Conservation (phyloP, 2,329 filamentous ascomycete genomes). For the Fusarium subtropicale region DNA sequence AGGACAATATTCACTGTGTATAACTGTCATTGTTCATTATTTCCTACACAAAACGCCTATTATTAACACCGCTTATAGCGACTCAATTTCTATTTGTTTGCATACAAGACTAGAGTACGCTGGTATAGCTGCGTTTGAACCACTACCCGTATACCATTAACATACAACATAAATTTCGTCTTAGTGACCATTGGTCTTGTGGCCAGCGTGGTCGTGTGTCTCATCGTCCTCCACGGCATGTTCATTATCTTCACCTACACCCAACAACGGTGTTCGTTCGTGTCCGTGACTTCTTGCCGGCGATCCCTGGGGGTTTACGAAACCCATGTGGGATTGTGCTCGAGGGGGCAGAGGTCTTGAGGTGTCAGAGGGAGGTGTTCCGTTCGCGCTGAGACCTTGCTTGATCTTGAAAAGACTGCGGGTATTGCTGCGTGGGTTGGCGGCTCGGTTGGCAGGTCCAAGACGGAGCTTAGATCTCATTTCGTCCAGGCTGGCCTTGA, state of each 20-base stretch:
- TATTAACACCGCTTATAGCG: neutral
- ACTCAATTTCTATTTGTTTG: neutral
- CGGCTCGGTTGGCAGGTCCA: constrained; percentile 74
- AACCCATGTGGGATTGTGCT: constrained; percentile 42
- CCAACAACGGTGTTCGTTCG: constrained; percentile 50
- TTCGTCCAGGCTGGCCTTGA: constrained; percentile 71
- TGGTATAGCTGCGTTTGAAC: neutral
- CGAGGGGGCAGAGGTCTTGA: constrained; percentile 39
- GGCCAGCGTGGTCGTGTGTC: constrained; percentile 6
- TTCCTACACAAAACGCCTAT: constrained; percentile 4
- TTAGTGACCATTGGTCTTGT: constrained; percentile 42
- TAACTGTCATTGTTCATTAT: constrained; percentile 10
- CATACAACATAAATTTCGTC: constrained; percentile 4
- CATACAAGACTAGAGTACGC: neutral
- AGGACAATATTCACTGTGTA: neutral
- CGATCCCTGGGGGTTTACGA: constrained; percentile 16
- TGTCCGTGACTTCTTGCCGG: constrained; percentile 23
- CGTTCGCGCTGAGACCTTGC: constrained; percentile 50
- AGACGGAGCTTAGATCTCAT: constrained; percentile 73
- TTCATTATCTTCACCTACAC: constrained; percentile 42
- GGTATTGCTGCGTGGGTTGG: constrained; percentile 69
- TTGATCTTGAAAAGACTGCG: constrained; percentile 76
- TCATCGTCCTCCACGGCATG: constrained; percentile 35
- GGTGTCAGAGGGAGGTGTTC: constrained; percentile 19
- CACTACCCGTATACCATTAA: constrained; percentile 1